Percentiles rank a stretch among this genome's conserved stretches.
Evolutionary conservation across 192 early-diverging fungal genomes (phyloP).

Genomic region (Glomus cerebriforme): DNA sequence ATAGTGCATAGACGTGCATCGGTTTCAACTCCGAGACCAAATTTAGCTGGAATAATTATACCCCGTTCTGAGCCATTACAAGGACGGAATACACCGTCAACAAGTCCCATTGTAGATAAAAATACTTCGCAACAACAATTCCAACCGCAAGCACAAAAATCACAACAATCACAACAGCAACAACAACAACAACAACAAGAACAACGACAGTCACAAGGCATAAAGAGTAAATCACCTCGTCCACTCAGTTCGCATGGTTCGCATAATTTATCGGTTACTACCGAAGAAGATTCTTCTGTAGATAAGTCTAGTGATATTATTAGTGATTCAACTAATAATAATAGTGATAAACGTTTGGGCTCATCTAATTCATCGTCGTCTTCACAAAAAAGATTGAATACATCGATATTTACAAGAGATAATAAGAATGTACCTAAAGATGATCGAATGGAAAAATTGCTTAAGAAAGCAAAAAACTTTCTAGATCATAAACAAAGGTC

Average conservation of each 20-base stretch:
- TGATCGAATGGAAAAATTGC: slow-evolving; percentile 59
- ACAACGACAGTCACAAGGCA: neutral
- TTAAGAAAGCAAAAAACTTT: slow-evolving; percentile 75
- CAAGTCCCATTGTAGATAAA: neutral
- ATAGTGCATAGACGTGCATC: slow-evolving; percentile 28
- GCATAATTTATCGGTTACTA: neutral
- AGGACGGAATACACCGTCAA: neutral
- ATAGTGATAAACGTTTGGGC: slow-evolving; percentile 5
- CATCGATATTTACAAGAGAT: slow-evolving; percentile 37
- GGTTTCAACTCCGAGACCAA: slow-evolving; percentile 1
- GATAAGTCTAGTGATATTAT: neutral
- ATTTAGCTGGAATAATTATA: neutral
- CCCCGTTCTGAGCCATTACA: neutral
- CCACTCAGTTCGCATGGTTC: slow-evolving; percentile 7
- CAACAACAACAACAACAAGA: neutral
- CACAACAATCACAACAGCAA: neutral
- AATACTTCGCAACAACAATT: neutral
- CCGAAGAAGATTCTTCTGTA: slow-evolving; percentile 5
- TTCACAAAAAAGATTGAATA: slow-evolving; percentile 32
- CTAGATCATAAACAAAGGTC: slow-evolving; percentile 76
- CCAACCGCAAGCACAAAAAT: neutral
- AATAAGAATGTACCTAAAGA: slow-evolving; percentile 35
- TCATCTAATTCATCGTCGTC: slow-evolving; percentile 35
- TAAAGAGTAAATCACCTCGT: neutral
- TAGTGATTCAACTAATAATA: slow-evolving; percentile 6